Evolutionary conservation across 75 land plant genomes (phyloP), one percentile per base, ranked within the genome.

Genomic region (Adiantum capillusveneris): DNA sequence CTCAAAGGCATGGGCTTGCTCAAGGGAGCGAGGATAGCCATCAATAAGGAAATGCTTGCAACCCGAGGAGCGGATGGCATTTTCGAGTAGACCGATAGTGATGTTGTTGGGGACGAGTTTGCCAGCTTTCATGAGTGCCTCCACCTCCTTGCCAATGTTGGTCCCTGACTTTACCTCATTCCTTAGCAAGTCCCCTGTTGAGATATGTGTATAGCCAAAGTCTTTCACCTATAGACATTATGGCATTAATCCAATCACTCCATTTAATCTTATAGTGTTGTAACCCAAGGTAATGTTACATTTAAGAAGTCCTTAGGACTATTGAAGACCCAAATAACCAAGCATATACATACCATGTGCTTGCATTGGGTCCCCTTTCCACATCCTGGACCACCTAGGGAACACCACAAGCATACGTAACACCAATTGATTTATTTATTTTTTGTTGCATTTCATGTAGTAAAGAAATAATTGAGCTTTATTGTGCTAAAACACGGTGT

Each of bases 331-430:
- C n/a, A n/a, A 34, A 34, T 9, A 34, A 34, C 37, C 3, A 34
- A 34, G 7, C 37, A 34, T 11, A 2, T 45, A 45, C 50, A 5
- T 61, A 71, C 79, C 24, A 76, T 65, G 27, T 59, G 46, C 7
- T 70, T 76, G 28, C 79, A 76, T 39, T 76, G 79, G 17, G 79
- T 76, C 21, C 79, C 79, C 60, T 76, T 76, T 11, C 79, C 79
- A 26, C 52, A 53, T 11, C 79, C 79, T 12, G 79, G 79, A 11
- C 78, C 78, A 22, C 77, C 77, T 75, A 42, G n/a, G n/a, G n/a
- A n/a, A n/a, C n/a, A n/a, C n/a, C n/a, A n/a, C n/a, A n/a, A n/a
- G n/a, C n/a, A n/a, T n/a, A n/a, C n/a, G n/a, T n/a, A n/a, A n/a
- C n/a, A n/a, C n/a, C n/a, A n/a, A n/a, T n/a, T n/a, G n/a, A n/a